Base-by-base conservation (phyloP, 305 asterid genomes). In the Fraxinus baroniana region DNA sequence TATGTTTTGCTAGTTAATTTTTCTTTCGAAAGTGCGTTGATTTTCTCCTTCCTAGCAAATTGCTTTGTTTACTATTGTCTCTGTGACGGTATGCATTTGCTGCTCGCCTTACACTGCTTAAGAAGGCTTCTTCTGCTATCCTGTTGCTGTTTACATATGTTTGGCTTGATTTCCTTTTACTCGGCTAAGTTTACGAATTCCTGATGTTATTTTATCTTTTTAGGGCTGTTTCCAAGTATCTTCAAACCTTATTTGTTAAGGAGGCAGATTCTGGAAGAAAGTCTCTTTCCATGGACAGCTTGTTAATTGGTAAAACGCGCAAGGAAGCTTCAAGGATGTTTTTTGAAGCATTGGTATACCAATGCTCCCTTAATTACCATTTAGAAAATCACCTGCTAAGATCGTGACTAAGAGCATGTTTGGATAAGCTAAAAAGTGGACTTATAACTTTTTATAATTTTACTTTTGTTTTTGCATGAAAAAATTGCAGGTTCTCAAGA, bases 211-310 rank as follows among this genome's bases (percentile, higher is more conserved):
- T 37, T n/a, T 81, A 33, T 83, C 82, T 57, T 85, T 60, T 60
- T 84, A 96, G 99, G 89, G 98, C 99, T 74, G 99, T 96, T 79
- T 91, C 94, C 83, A 96, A 94, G 89, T 96, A 93, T 85, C 97
- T 96, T 52, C 98, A 93, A 80, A 90, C 93, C 17, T 13, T 89
- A 20, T 93, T 95, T 83, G 84, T 79, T 4, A 94, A 90, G 87
- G 98, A 94, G 87, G 94, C 92, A 9, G 95, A 90, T 80, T 77
- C 44, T 7, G 94, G 95, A 39, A 89, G 90, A 76, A 88, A 84
- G 49, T 83, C 89, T 80, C 88, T 94, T 84, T 89, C 97, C 71
- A 85, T 90, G 90, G 96, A 93, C 82, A 86, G 75, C 57, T 91
- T 94, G 78, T 90, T 95, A 84, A 81, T 77, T 80, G 95, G 97